Evolutionary conservation across 2,329 filamentous ascomycete genomes (phyloP), one percentile per base, ranked within the genome.

Genomic region (Penicillium sp.): DNA sequence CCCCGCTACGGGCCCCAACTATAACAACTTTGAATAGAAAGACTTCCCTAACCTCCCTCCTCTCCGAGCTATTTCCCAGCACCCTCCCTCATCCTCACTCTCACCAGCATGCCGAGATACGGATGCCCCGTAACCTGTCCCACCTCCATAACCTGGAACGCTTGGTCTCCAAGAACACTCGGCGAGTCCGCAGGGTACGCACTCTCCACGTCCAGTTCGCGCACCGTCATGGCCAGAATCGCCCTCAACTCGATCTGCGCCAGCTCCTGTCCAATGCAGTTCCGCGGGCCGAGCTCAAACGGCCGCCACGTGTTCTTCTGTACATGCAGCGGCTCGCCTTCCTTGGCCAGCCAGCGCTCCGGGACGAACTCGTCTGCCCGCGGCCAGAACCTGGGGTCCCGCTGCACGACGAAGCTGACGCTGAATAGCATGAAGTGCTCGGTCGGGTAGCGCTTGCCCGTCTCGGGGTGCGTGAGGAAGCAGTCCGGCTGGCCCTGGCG

Each of bases 241-340:
- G 52, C 45, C 15, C 41, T 39, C 1, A 44, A 36, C 51, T 75
- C 72, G 16, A 75, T 61, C 49, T 72, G 67, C 0, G 73, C 73
- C 13, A 77, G 56, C 32, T 71, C 66, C 43, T 75, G 70, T 3
- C 75, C 75, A 15, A 77, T 65, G 44, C 75, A 77, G 18, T 68
- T 71, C 7, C 74, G 57, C 1, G 66, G 63, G 0, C 74, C 73
- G 28, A 69, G 67, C 42, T 73, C 71, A 52, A 77, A 77, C 0
- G 72, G 64, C 11, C 73, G 60, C 65, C 66, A 76, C 2, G 72
- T 74, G 32, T 64, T 64, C 14, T 65, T 63, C n/a, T 48, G 43
- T 34, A 17, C 15, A 21, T 37, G 17, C 13, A 51, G 39, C 48
- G 25, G 26, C 14, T 42, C 49, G 58, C 42, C 51, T 48, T 36